Percentiles rank a stretch among this genome's conserved stretches.
Conservation (phyloP, 306 rosid genomes). For the Potentilla sterilis region DNA sequence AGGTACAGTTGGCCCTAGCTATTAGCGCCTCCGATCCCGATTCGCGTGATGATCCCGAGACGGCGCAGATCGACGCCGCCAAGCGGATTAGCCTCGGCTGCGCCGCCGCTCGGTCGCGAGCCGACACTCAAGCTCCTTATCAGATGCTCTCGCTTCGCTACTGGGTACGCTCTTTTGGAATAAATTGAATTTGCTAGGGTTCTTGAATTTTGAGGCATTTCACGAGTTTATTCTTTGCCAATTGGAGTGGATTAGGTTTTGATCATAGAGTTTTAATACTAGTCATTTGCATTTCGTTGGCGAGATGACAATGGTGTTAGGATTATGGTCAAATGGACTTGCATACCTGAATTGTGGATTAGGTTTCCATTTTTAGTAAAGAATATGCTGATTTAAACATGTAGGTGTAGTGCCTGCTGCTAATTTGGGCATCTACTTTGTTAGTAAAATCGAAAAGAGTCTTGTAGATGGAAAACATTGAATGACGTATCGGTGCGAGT, state of each 20-base stretch:
- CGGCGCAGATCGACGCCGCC: conserved; percentile 98
- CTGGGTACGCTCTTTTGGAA: conserved; percentile 45
- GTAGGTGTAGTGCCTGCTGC: background rate
- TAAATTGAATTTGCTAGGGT: background rate
- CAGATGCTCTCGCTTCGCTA: conserved; percentile 77
- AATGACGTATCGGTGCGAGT: background rate
- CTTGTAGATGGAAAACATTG: too few species aligned
- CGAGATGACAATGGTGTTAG: background rate
- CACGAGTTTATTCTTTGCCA: background rate
- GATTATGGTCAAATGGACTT: background rate
- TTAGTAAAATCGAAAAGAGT: background rate
- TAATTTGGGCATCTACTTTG: background rate
- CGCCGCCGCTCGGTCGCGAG: conserved; percentile 48
- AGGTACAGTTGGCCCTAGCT: conserved; percentile 95
- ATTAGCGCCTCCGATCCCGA: conserved; percentile 94
- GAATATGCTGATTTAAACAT: background rate
- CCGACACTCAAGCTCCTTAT: conserved; percentile 49
- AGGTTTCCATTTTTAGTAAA: background rate
- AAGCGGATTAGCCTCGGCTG: conserved; percentile 97
- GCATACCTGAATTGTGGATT: background rate
- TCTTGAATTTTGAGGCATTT: background rate
- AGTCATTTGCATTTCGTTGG: conserved; percentile 1
- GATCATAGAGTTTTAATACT: background rate
- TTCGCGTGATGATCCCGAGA: conserved; percentile 61
- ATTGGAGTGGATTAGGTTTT: conserved; percentile 14